A percentile compares a stretch with the other conserved stretches of the same genome.
These are phyloP conservation scores for Neurospora sp. DNA, from an alignment of 495 filamentous ascomycete species.

Conservation along the genomic window DNA sequence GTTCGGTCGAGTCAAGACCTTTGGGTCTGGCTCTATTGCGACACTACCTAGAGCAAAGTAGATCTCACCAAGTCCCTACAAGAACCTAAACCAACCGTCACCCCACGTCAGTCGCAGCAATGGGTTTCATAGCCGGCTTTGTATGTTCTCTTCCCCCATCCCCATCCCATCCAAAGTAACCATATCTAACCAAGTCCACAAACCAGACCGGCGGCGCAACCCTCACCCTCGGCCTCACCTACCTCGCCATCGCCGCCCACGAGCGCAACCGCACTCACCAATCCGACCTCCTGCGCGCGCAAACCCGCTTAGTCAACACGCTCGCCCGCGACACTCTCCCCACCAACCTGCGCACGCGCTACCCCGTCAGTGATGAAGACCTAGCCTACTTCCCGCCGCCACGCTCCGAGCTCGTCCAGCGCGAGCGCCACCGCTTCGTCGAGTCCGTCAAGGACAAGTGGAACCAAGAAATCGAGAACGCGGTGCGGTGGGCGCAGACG, in stretches of 20 bases:
- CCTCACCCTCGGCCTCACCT: constrained; percentile 71
- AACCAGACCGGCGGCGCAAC: constrained; percentile 70
- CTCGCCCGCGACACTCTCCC: constrained; percentile 39
- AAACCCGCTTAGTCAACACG: constrained; percentile 50
- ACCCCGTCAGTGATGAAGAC: constrained; percentile 6
- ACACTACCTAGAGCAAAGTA: not conserved
- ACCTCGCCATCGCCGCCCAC: constrained; percentile 69
- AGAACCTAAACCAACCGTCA: not conserved
- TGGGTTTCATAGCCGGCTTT: constrained; percentile 54
- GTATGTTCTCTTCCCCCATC: constrained; percentile 40
- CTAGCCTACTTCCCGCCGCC: constrained; percentile 8
- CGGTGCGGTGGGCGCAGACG: constrained; percentile 57
- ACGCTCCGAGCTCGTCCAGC: constrained; percentile 30
- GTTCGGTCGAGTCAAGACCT: not conserved
- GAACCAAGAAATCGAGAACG: constrained; percentile 64
- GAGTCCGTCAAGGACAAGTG: constrained; percentile 69
- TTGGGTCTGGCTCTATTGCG: not conserved
- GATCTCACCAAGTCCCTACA: not conserved
- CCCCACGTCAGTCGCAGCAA: constrained; percentile 5
- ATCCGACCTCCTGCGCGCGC: constrained; percentile 59
- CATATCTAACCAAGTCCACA: constrained; percentile 11
- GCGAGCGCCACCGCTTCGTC: constrained; percentile 38
- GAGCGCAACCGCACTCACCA: constrained; percentile 59
- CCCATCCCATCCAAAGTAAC: constrained; percentile 1
- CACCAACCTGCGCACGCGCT: constrained; percentile 28